Percentiles rank a stretch among this genome's conserved stretches.
Evolutionary conservation across 768 basidiomycete genomes (phyloP).

Genomic region (Macrolepiota albuminosa): DNA sequence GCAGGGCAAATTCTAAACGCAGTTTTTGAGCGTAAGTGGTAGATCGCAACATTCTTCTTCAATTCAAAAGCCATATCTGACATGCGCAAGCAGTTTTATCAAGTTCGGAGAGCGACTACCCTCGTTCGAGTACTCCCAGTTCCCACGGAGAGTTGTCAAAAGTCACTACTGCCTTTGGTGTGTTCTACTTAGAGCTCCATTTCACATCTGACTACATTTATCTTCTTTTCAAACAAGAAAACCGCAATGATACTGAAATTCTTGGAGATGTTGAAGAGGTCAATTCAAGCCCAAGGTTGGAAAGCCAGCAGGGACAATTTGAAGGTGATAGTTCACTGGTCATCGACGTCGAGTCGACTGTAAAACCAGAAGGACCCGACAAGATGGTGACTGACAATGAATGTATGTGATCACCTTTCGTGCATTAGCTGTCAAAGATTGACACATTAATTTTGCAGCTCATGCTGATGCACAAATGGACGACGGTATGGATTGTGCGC

Average conservation of each 20-base stretch:
- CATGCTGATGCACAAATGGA: neutral
- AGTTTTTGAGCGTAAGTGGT: neutral
- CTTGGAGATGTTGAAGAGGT: neutral
- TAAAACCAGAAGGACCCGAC: neutral
- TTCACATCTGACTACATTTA: neutral
- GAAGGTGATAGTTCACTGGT: neutral
- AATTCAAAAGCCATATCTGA: neutral
- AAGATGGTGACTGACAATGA: neutral
- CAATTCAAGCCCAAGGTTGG: neutral
- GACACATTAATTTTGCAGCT: neutral
- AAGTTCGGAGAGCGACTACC: neutral
- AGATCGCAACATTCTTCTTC: neutral
- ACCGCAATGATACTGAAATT: neutral
- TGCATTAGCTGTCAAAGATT: neutral
- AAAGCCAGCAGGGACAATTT: neutral
- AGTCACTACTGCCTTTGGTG: neutral
- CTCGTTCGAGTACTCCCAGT: neutral
- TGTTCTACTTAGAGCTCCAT: neutral
- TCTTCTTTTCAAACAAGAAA: neutral
- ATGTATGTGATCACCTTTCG: neutral
- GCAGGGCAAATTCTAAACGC: neutral
- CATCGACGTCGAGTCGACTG: neutral
- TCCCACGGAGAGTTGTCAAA: neutral
- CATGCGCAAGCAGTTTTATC: neutral
- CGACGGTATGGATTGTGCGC: neutral